Base-by-base conservation (phyloP, 805 yeast species). In the Zygoascus flipseniorum region DNA sequence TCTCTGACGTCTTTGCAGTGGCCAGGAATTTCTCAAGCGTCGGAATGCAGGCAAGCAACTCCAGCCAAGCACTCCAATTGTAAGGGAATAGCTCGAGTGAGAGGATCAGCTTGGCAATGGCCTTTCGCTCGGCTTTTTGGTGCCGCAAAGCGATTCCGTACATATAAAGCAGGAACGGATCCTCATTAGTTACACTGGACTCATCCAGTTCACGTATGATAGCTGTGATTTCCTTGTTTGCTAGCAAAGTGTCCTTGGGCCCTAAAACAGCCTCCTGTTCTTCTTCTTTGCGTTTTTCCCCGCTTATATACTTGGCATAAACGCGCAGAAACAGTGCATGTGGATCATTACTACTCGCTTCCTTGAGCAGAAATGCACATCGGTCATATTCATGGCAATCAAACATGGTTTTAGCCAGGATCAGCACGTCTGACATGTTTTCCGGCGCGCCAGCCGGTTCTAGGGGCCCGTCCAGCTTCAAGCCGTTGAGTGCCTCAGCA, bases 41-140 rank as follows among this genome's bases (percentile, higher is more conserved):
- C 8, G 78, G 68, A 31, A 88, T 69, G 51, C 87, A 80, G 3
- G 80, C 72, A 11, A 81, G 71, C 42, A 93, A 72, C 64, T 92
- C 97, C 54, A 77, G 75, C 97, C 97, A 93, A 54, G 93, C 85
- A 52, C 90, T 79, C 99, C 99, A 93, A 66, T 92, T 92, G 66
- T 76, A 86, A 0, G 97, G 96, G 60, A 83, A 89, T 31, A 76
- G 50, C 23, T 76, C 71, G 13, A 92, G 64, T 0, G 97, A 84
- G 47, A 74, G 75, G 31, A 81, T 72, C 32, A 90, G 75, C 46
- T 72, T 72, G 23, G 76, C 72, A 54, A 83, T 81, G 0, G 97
- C 97, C 37, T 72, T 65, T 1, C 70, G 59, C n/a, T 69, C 69
- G 58, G 84, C 81, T 48, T 82, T 81, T 60, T 83, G 83, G 8